Evolutionary conservation across 2,329 filamentous ascomycete genomes (phyloP).

Genomic region (Fusarium sarcochroum): DNA sequence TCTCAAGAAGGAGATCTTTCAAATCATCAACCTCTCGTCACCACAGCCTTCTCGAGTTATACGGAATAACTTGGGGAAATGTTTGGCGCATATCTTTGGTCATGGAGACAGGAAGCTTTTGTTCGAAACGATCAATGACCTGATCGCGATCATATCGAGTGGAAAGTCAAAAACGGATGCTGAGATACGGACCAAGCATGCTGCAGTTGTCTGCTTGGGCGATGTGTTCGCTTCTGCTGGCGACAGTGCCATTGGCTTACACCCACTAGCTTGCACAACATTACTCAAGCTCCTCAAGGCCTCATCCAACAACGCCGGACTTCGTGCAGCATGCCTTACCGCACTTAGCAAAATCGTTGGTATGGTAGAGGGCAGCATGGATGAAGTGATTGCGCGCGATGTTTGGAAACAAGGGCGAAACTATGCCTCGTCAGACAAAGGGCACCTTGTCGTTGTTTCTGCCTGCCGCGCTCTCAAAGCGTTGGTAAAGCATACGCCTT

Average conservation of each 20-base stretch:
- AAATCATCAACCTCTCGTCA: constrained; percentile 87
- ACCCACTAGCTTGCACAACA: constrained; percentile 79
- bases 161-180: constrained; percentile 82
- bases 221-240: constrained; percentile 93
- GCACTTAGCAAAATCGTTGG: constrained; percentile 81
- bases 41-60: constrained; percentile 90
- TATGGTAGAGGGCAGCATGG: constrained; percentile 82
- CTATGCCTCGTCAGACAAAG: constrained; percentile 84
- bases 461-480: constrained; percentile 85
- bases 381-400: constrained; percentile 88
- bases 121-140: constrained; percentile 94
- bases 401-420: constrained; percentile 93
- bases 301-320: constrained; percentile 82
- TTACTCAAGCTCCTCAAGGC: constrained; percentile 85
- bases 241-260: constrained; percentile 89
- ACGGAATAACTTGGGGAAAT: constrained; percentile 88
- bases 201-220: constrained; percentile 87
- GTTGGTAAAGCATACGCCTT: constrained; percentile 78
- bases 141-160: constrained; percentile 78
- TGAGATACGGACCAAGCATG: constrained; percentile 85
- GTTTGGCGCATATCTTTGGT: constrained; percentile 84
- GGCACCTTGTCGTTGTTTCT: constrained; percentile 81
- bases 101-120: constrained; percentile 92
- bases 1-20: constrained; percentile 94
- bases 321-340: constrained; percentile 83